A percentile compares a stretch with the other conserved stretches of the same genome.
Conservation (phyloP, 345 rosid species). For the Gossypium ekmanianum region DNA sequence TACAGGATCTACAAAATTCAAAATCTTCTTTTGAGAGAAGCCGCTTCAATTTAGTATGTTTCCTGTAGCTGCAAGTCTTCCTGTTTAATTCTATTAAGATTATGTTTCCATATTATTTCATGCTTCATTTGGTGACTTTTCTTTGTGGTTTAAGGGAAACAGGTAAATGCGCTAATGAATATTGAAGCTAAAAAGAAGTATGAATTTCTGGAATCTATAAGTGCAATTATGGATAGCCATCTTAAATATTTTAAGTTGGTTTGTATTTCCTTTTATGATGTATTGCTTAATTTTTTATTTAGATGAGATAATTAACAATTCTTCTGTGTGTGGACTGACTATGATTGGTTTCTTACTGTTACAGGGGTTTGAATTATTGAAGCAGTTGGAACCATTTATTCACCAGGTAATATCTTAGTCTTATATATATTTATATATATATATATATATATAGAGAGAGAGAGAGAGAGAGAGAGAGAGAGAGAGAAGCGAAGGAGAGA, state of each 20-base stretch:
- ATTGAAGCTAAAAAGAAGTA: conserved; percentile 82
- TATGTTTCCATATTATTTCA: conserved; percentile 8
- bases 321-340: conserved; percentile 13
- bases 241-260: conserved; percentile 84
- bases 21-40: conserved; percentile 81
- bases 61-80: conserved; percentile 14
- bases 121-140: conserved; percentile 29
- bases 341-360: conserved; percentile 29
- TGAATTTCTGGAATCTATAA: conserved; percentile 81
- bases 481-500: neutral
- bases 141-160: conserved; percentile 59
- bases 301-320: neutral
- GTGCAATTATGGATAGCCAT: conserved; percentile 93
- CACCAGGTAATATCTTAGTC: conserved; percentile 53
- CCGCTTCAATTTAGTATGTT: conserved; percentile 83
- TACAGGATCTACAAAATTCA: conserved; percentile 77
- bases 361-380: conserved; percentile 66
- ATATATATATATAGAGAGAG: no score
- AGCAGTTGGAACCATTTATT: conserved; percentile 76
- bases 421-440: neutral
- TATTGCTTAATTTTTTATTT: neutral
- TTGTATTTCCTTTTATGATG: conserved; percentile 14
- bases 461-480: neutral
- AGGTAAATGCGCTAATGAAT: conserved; percentile 76
- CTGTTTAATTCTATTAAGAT: conserved; percentile 2